Conservation (phyloP, 345 rosid genomes). For the Toxicodendron radicans region DNA sequence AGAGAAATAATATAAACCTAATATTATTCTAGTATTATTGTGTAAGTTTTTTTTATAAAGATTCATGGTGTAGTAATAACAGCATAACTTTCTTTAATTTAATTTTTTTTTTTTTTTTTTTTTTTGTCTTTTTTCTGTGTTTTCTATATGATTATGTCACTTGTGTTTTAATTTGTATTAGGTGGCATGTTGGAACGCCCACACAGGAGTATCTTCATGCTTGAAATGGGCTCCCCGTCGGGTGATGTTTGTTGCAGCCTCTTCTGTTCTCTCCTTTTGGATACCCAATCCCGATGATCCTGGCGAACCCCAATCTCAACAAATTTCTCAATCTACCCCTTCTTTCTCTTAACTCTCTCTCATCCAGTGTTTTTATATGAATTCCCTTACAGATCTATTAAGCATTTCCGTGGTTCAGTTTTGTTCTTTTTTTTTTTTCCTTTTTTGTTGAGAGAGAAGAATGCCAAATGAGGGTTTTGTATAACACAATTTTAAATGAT, state of each 20-base stretch:
- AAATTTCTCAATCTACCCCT: constrained; percentile 21
- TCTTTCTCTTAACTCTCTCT: not conserved
- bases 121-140: too few relatives aligned
- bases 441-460: too few relatives aligned
- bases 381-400: not conserved
- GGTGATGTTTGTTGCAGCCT: constrained; percentile 86
- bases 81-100: not conserved
- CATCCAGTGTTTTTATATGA: not conserved
- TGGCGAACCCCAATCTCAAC: constrained; percentile 33
- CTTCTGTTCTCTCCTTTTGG: constrained; percentile 86
- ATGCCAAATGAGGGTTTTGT: too few relatives aligned
- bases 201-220: constrained; percentile 76
- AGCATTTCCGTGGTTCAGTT: too few relatives aligned
- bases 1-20: too few relatives aligned
- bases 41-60: too few relatives aligned
- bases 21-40: too few relatives aligned
- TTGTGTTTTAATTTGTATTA: constrained; percentile 22
- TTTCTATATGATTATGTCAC: not conserved
- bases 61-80: too few relatives aligned
- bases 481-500: too few relatives aligned
- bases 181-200: constrained; percentile 82
- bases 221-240: constrained; percentile 97
- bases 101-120: too few relatives aligned
- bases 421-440: too few relatives aligned
- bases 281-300: constrained; percentile 56